Conservation (phyloP, 257 asterid genomes). For the Buddleja alternifolia region DNA sequence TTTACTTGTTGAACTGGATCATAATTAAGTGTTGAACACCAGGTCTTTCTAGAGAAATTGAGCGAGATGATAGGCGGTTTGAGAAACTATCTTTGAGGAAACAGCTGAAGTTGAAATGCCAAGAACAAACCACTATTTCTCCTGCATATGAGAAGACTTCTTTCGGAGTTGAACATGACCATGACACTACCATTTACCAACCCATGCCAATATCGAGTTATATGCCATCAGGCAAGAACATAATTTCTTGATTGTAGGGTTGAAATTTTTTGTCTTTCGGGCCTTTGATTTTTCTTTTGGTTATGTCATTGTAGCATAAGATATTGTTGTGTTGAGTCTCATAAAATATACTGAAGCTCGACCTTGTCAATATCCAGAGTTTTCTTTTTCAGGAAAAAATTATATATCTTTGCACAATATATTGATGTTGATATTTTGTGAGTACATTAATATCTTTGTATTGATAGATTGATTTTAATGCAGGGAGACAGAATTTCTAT, state of each 20-base stretch:
- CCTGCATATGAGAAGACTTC: conserved; percentile 46
- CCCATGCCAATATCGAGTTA: conserved; percentile 64
- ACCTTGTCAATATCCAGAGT: conserved; percentile 5
- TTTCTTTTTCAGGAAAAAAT: background rate
- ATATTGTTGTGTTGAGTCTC: background rate
- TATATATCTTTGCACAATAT: conserved; percentile 1
- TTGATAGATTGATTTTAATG: conserved; percentile 25
- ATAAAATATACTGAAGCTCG: background rate
- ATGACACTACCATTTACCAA: conserved; percentile 55
- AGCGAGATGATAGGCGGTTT: conserved; percentile 67
- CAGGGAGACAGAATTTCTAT: conserved; percentile 64
- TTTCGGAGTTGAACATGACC: conserved; percentile 45
- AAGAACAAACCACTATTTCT: conserved; percentile 52
- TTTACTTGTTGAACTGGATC: conserved; percentile 21
- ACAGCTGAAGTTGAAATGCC: conserved; percentile 87
- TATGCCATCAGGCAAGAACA: conserved; percentile 68
- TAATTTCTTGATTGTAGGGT: conserved; percentile 13
- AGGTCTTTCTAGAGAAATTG: conserved; percentile 70
- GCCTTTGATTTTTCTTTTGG: conserved; percentile 15
- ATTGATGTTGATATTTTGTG: background rate
- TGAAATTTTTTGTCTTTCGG: background rate
- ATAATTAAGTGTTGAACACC: conserved; percentile 27
- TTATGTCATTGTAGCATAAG: conserved; percentile 3
- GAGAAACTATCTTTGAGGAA: conserved; percentile 90
- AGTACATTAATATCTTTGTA: conserved; percentile 11